Base-by-base conservation (phyloP, 768 basidiomycete species). In the Lactarius pseudohatsudake region DNA sequence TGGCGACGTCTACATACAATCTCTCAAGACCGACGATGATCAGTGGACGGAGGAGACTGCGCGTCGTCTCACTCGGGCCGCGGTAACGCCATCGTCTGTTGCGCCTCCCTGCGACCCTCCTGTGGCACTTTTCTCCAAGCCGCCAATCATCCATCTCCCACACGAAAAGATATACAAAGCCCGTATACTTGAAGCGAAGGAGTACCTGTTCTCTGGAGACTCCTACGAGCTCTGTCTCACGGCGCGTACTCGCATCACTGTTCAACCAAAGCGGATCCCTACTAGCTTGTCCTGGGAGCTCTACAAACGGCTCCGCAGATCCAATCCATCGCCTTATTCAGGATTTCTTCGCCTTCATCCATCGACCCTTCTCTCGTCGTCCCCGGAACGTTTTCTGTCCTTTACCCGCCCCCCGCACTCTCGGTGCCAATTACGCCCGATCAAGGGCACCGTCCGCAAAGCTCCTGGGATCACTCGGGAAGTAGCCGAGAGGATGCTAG, bases 221-320 rank as follows among this genome's bases (percentile, higher is more conserved):
- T 92, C 92, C 2, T 98, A 98, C 76, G 96, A 98, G 75, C 83
- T 98, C 41, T 97, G 95, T 70, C 79, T 97, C 38, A 97, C 96
- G 1, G 89, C 90, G 5, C 84, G 81, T 15, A 91, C 90, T 22
- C 82, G 76, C 41, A 80, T 93, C 59, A 76, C 80, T 13, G 72
- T 86, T 28, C 62, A 53, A 67, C 70, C 56, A 61, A 45, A 50
- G 59, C 61, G 50, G 15, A 69, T 56, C 68, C 68, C 75, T 26
- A 72, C 75, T 1, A 75, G 76, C 26, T 81, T 84, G 2, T 88
- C 89, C 15, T 93, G 91, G 91, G 82, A 86, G 64, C 82, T 88
- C 45, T 93, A 90, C 78, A 88, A 87, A 72, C 75, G 74, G 53
- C 83, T 97, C 43, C 87, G 93, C 36, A 75, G 80, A 43, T 79